These are phyloP conservation scores for Nepenthes mirabilis DNA, from an alignment of 148 eudicot species.

Conservation along the genomic window DNA sequence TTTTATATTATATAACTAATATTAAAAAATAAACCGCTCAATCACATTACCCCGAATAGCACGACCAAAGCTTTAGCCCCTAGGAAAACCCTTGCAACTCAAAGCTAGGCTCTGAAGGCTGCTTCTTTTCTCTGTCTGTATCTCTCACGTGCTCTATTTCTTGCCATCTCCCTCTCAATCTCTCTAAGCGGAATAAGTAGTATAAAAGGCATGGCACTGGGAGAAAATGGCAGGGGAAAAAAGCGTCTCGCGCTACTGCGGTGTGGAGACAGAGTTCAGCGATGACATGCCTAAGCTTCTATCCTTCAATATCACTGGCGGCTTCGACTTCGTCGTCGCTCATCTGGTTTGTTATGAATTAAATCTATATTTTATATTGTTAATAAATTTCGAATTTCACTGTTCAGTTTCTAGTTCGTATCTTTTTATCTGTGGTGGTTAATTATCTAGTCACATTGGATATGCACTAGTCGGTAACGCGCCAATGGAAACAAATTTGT, in stretches of 20 bases:
- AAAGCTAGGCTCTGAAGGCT: too few relatives aligned
- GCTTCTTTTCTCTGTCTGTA: too few relatives aligned
- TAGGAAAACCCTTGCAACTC: too few relatives aligned
- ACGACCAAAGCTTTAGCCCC: too few relatives aligned
- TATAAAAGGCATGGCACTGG: conserved; percentile 52
- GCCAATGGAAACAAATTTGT: not conserved
- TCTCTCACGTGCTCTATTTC: too few relatives aligned
- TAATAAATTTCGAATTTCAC: not conserved
- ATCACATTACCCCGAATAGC: too few relatives aligned
- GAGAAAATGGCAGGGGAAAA: conserved; percentile 62
- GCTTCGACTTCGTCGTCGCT: conserved; percentile 76
- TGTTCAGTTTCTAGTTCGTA: not conserved
- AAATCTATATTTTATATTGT: not conserved
- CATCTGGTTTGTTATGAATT: conserved; percentile 38
- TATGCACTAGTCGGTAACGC: conserved; percentile 13
- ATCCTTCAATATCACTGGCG: conserved; percentile 54
- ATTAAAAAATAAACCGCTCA: too few relatives aligned
- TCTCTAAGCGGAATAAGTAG: too few relatives aligned
- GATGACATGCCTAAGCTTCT: conserved; percentile 78
- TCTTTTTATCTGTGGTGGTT: conserved; percentile 6
- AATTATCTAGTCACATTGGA: conserved; percentile 14
- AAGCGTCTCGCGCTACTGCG: conserved; percentile 77
- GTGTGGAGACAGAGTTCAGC: conserved; percentile 75
- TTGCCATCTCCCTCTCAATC: too few relatives aligned
- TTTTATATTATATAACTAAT: too few relatives aligned